phyloP scores from a whole-genome alignment of 2,329 filamentous ascomycete species.

The Pseudogymnoascus sp. region DNA sequence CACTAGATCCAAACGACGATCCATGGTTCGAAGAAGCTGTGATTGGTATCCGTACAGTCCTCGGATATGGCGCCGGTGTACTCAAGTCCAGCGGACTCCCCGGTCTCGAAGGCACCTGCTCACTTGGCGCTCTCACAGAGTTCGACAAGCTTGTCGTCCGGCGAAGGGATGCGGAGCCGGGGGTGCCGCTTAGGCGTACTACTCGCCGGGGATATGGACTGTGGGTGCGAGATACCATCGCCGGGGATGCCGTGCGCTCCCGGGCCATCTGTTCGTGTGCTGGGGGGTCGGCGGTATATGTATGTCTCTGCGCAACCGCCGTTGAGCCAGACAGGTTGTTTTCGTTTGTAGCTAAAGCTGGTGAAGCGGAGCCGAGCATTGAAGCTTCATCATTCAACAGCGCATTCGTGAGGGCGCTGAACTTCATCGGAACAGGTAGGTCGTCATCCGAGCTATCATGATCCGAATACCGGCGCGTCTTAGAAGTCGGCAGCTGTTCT shows the following conservation, averaged over 20 bases:
- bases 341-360: not conserved
- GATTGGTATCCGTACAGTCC: slow-evolving; percentile 26
- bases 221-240: slow-evolving; percentile 10
- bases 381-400: slow-evolving; percentile 57
- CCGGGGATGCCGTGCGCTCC: not conserved
- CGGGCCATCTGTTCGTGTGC: not conserved
- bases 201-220: slow-evolving; percentile 26
- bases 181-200: slow-evolving; percentile 29
- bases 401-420: slow-evolving; percentile 86
- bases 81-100: slow-evolving; percentile 24
- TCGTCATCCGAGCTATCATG: slow-evolving; percentile 94
- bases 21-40: slow-evolving; percentile 22
- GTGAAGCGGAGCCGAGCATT: slow-evolving; percentile 22
- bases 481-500: slow-evolving; percentile 13
- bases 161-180: slow-evolving; percentile 22
- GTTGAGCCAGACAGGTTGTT: not conserved
- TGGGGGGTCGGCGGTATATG: not conserved
- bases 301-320: not conserved
- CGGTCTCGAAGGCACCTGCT: slow-evolving; percentile 10
- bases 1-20: slow-evolving; percentile 25
- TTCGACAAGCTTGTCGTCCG: slow-evolving; percentile 25
- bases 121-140: slow-evolving; percentile 19
- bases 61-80: slow-evolving; percentile 26
- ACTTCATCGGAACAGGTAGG: slow-evolving; percentile 82
- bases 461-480: slow-evolving; percentile 42